phyloP scores from a whole-genome alignment of 768 basidiomycete species.

The Hygrocybe coccinea region DNA sequence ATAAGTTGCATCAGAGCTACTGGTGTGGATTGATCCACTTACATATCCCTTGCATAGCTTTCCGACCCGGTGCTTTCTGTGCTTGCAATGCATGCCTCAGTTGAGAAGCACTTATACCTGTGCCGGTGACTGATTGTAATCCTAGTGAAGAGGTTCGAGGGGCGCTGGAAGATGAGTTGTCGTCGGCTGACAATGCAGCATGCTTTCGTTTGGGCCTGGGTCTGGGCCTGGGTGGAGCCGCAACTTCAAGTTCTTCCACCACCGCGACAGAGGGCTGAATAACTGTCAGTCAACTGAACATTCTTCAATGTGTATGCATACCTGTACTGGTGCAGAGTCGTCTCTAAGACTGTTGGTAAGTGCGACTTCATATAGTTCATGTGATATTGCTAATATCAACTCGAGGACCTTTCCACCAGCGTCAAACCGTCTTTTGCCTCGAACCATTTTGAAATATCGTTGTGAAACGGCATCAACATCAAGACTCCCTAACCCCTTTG shows the following conservation, averaged over 20 bases:
- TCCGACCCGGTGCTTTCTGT: not conserved
- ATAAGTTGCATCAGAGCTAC: not conserved
- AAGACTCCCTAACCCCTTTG: not conserved
- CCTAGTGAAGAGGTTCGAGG: too few species aligned
- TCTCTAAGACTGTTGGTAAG: not conserved
- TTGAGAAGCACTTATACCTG: too few species aligned
- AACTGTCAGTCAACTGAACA: too few species aligned
- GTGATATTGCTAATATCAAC: not conserved
- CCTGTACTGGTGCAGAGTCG: not conserved
- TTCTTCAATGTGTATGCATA: not conserved
- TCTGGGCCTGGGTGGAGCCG: too few species aligned
- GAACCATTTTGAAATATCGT: not conserved
- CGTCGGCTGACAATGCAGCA: too few species aligned
- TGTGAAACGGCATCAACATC: slow-evolving; percentile 4
- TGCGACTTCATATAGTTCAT: not conserved
- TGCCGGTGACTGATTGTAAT: too few species aligned
- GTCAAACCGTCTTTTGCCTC: not conserved
- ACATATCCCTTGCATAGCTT: not conserved
- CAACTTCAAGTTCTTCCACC: too few species aligned
- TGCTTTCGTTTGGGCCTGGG: too few species aligned
- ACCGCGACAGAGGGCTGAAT: too few species aligned
- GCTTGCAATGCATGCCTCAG: not conserved
- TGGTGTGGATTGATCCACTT: not conserved
- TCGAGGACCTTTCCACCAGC: not conserved
- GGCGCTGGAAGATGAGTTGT: too few species aligned